phyloP scores from a whole-genome alignment of 2,329 filamentous ascomycete species.

The Gyromitra esculenta region DNA sequence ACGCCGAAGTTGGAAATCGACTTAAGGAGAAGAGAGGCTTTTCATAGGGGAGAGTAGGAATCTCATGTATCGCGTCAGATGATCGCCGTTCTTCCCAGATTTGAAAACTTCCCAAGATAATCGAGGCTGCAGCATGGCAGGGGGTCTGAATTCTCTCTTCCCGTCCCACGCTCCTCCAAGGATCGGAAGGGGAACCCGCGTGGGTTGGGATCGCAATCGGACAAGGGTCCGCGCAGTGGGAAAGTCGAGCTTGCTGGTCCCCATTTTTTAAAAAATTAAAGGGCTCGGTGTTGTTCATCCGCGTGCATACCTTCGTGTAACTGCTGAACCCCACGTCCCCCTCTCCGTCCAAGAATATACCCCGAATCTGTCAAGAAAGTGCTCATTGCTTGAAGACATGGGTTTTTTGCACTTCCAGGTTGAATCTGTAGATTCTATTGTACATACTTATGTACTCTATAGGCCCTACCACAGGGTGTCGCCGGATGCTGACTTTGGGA shows the following conservation, averaged over 20 bases:
- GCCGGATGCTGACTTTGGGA: slow-evolving; percentile 18
- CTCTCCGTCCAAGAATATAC: slow-evolving; percentile 25
- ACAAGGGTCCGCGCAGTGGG: slow-evolving; percentile 30
- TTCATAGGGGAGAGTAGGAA: slow-evolving; percentile 43
- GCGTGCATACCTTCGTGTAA: slow-evolving; percentile 30
- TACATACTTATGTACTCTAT: slow-evolving; percentile 32
- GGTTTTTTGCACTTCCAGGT: slow-evolving; percentile 40
- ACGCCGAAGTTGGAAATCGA: slow-evolving; percentile 12
- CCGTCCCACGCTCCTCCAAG: slow-evolving; percentile 45
- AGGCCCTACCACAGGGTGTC: slow-evolving; percentile 22
- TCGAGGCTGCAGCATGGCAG: slow-evolving; percentile 47
- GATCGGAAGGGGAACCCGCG: slow-evolving; percentile 40
- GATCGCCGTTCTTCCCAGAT: slow-evolving; percentile 50
- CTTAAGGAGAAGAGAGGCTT: slow-evolving; percentile 30
- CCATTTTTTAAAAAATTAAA: slow-evolving; percentile 16
- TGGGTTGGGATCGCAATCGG: slow-evolving; percentile 38
- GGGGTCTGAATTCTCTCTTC: slow-evolving; percentile 40
- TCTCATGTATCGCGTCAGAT: slow-evolving; percentile 49
- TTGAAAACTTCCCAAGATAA: slow-evolving; percentile 49
- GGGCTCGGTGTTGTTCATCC: slow-evolving; percentile 12
- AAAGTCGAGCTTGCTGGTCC: slow-evolving; percentile 3
- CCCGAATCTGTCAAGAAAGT: slow-evolving; percentile 42
- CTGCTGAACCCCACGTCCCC: slow-evolving; percentile 40
- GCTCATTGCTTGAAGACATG: slow-evolving; percentile 40
- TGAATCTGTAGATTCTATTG: slow-evolving; percentile 18